These are phyloP conservation scores for Ophiostoma australiae DNA, from an alignment of 2,329 filamentous ascomycete genomes.

Conservation along the genomic window DNA sequence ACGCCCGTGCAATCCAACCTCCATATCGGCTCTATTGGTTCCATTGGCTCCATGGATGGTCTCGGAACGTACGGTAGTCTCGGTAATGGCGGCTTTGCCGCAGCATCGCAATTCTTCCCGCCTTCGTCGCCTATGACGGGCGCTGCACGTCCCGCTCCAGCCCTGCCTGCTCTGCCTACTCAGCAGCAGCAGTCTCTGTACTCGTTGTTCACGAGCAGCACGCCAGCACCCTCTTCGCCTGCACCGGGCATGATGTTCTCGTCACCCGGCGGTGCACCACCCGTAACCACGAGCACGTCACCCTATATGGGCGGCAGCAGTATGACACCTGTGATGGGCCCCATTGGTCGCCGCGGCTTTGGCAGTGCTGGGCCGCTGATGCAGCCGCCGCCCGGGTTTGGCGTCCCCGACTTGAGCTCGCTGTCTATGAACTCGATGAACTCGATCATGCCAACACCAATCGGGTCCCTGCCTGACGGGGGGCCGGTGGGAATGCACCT, in stretches of 20 bases:
- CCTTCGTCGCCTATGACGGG: slow-evolving; percentile 60
- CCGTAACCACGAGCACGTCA: slow-evolving; percentile 10
- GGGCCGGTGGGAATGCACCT: neutral
- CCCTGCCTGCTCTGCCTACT: slow-evolving; percentile 18
- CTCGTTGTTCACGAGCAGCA: slow-evolving; percentile 28
- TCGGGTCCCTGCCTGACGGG: slow-evolving; percentile 6
- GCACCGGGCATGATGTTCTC: slow-evolving; percentile 32
- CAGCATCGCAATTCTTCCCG: slow-evolving; percentile 36
- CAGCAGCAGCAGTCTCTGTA: slow-evolving; percentile 42
- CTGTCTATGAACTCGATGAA: slow-evolving; percentile 6
- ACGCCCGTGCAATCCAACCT: slow-evolving; percentile 55
- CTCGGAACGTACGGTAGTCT: slow-evolving; percentile 13
- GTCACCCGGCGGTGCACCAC: slow-evolving; percentile 40
- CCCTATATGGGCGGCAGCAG: slow-evolving; percentile 9
- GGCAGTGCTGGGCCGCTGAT: neutral
- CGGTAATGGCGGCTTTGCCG: neutral
- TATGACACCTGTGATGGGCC: slow-evolving; percentile 1
- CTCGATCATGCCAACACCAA: slow-evolving; percentile 2
- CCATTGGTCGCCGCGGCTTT: neutral
- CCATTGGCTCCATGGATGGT: slow-evolving; percentile 44
- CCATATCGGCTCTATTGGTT: slow-evolving; percentile 47
- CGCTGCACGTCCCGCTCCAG: slow-evolving; percentile 43
- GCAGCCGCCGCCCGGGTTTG: slow-evolving; percentile 15
- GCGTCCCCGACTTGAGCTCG: neutral
- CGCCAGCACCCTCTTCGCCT: slow-evolving; percentile 34